phyloP scores from a whole-genome alignment of 2,329 filamentous ascomycete species.

The Neoascochyta sp. region DNA sequence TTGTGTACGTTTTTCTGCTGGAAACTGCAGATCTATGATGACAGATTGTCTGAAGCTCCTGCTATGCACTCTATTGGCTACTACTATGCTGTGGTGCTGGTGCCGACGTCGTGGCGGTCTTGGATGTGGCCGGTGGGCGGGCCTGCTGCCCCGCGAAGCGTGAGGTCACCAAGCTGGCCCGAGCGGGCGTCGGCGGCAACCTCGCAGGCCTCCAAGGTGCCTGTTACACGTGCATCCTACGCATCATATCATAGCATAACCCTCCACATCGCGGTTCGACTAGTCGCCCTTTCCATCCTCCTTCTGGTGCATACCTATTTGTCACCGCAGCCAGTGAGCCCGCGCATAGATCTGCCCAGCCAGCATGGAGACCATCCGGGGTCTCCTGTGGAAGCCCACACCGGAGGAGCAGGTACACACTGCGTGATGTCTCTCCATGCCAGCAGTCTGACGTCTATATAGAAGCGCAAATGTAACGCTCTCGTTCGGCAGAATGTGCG shows the following conservation, averaged over 20 bases:
- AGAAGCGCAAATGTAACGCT: constrained; percentile 94
- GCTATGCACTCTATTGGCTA: constrained; percentile 2
- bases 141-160: constrained; percentile 26
- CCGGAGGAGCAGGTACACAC: constrained; percentile 78
- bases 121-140: constrained; percentile 10
- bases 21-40: constrained; percentile 5
- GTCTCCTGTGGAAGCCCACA: constrained; percentile 87
- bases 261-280: too few relatives aligned
- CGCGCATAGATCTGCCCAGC: too few relatives aligned
- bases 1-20: constrained; percentile 13
- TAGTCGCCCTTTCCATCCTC: too few relatives aligned
- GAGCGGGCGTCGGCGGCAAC: constrained; percentile 10
- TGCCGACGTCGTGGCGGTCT: constrained; percentile 2
- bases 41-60: constrained; percentile 1
- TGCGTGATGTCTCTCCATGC: constrained; percentile 1
- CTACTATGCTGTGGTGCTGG: constrained; percentile 1
- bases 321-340: neutral
- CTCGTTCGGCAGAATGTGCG: constrained; percentile 87
- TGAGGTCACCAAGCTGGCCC: constrained; percentile 26
- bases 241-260: too few relatives aligned
- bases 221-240: constrained; percentile 2
- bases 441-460: constrained; percentile 11
- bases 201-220: neutral
- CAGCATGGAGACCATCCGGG: constrained; percentile 79
- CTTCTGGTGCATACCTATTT: too few relatives aligned